phyloP scores from a whole-genome alignment of 2,329 filamentous ascomycete genomes.

The Dryadomyces quercus-mongolicae region DNA sequence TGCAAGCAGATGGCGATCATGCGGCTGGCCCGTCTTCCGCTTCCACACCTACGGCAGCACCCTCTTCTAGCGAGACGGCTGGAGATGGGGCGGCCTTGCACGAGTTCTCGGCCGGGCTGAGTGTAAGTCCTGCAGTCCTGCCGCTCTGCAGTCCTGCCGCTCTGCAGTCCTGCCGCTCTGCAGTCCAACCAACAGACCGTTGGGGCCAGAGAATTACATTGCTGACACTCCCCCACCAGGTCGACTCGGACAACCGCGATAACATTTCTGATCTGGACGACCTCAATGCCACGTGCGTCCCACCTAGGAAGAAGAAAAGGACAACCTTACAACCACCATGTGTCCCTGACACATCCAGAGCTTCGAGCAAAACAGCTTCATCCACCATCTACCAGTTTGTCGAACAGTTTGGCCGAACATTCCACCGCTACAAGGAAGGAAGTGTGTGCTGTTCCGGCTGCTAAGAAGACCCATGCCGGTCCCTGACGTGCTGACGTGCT shows the following conservation, averaged over 20 bases:
- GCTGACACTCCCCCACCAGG: neutral
- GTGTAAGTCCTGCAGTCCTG: too few relatives aligned
- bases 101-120: constrained; percentile 7
- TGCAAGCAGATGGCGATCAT: neutral
- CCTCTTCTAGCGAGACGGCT: too few relatives aligned
- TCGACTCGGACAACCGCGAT: constrained; percentile 4
- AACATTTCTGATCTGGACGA: constrained; percentile 3
- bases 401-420: constrained; percentile 6
- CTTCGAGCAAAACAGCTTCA: neutral
- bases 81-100: neutral
- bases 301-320: neutral
- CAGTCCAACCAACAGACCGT: too few relatives aligned
- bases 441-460: neutral
- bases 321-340: neutral
- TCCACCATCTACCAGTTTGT: constrained; percentile 5
- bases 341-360: neutral
- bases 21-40: neutral
- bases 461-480: too few relatives aligned
- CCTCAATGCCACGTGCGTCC: neutral
- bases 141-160: too few relatives aligned
- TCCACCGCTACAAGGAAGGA: constrained; percentile 7
- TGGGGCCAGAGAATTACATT: too few relatives aligned
- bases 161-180: too few relatives aligned
- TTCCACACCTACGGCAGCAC: neutral
- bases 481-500: too few relatives aligned